Evolutionary conservation across 2,329 filamentous ascomycete genomes (phyloP).

Genomic region (Colletotrichum sp.): DNA sequence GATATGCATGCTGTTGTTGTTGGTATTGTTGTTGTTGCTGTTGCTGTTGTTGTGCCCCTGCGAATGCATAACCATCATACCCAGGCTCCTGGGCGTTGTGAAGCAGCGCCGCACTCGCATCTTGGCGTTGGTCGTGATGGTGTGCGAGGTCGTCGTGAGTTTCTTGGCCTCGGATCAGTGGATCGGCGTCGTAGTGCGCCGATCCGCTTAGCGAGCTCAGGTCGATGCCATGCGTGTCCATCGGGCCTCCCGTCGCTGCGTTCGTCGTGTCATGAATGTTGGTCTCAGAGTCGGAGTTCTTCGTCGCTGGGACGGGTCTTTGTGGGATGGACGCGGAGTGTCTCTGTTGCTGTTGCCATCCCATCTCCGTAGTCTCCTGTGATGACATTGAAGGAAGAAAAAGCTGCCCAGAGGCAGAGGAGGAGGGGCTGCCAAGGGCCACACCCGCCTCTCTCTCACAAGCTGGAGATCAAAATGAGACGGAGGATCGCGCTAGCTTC

Average conservation of each 20-base stretch:
- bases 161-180: background rate
- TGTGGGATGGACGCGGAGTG: background rate
- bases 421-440: background rate
- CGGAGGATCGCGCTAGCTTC: background rate
- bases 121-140: background rate
- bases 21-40: background rate
- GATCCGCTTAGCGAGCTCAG: constrained; percentile 16
- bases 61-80: background rate
- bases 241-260: background rate
- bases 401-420: background rate
- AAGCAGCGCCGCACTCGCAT: constrained; percentile 3
- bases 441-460: background rate
- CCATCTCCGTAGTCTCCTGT: background rate
- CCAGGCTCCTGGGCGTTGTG: constrained; percentile 1
- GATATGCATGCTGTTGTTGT: background rate
- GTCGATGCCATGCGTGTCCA: constrained; percentile 16
- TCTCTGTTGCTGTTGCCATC: background rate
- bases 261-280: background rate
- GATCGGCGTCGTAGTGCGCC: constrained; percentile 5
- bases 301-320: background rate
- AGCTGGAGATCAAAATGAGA: background rate
- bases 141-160: background rate
- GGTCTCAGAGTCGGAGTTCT: background rate
- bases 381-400: background rate
- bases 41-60: background rate